A percentile compares a stretch with the other conserved stretches of the same genome.
Evolutionary conservation across 2,329 filamentous ascomycete genomes (phyloP).

Genomic region (Aciculosporium take): DNA sequence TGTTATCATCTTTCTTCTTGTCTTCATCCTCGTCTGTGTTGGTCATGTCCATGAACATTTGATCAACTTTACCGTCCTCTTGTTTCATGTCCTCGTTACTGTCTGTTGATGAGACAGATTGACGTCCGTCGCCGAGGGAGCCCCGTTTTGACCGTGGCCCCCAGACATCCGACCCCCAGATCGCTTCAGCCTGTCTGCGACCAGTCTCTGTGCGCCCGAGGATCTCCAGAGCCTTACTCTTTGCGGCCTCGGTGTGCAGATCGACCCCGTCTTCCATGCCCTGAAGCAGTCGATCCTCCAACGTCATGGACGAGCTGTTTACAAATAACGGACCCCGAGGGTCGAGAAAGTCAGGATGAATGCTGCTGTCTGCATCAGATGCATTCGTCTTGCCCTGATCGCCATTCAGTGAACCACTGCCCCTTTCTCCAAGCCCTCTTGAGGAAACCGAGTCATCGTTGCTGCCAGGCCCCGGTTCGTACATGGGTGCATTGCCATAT

Average conservation of each 20-base stretch:
- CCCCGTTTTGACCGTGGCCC: slow-evolving; percentile 13
- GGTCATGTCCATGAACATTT: slow-evolving; percentile 42
- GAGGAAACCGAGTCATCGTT: slow-evolving; percentile 8
- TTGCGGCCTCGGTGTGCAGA: slow-evolving; percentile 30
- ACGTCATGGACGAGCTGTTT: slow-evolving; percentile 25
- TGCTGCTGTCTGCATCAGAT: slow-evolving; percentile 24
- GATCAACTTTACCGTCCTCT: slow-evolving; percentile 35
- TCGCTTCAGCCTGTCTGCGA: slow-evolving; percentile 33
- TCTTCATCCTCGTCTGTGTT: slow-evolving; percentile 34
- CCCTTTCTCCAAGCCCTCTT: background rate
- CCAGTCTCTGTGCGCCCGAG: slow-evolving; percentile 35
- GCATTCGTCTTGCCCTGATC: slow-evolving; percentile 21
- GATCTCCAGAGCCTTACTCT: slow-evolving; percentile 38
- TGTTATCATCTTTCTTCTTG: slow-evolving; percentile 20
- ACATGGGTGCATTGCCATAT: slow-evolving; percentile 15
- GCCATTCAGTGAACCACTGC: background rate
- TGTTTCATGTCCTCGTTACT: slow-evolving; percentile 20
- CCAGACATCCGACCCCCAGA: slow-evolving; percentile 38
- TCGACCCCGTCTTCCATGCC: slow-evolving; percentile 32
- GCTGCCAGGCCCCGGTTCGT: slow-evolving; percentile 7
- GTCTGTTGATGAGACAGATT: slow-evolving; percentile 14
- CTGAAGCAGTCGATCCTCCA: slow-evolving; percentile 37
- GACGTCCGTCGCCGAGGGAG: slow-evolving; percentile 14
- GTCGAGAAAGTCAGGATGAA: slow-evolving; percentile 30
- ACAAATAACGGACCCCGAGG: slow-evolving; percentile 28